A percentile compares a stretch with the other conserved stretches of the same genome.
phyloP scores from a whole-genome alignment of 1,139 yeast species.

The Saccharomyces pastorianus region DNA sequence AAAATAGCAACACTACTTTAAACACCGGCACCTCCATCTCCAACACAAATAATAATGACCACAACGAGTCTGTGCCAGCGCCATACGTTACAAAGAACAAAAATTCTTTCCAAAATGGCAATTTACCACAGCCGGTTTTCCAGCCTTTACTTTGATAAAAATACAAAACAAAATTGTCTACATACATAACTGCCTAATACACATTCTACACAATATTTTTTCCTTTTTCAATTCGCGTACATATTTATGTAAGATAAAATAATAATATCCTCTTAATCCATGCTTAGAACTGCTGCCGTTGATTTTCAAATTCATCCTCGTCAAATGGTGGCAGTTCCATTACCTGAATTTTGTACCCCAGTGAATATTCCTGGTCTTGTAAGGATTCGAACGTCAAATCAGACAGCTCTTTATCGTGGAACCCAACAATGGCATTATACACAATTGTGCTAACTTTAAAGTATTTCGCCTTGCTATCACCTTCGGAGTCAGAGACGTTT shows the following conservation, averaged over 20 bases:
- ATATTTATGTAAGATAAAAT: background rate
- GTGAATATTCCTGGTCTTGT: constrained; percentile 24
- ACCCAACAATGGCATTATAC: constrained; percentile 29
- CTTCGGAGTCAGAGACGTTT: constrained; percentile 1
- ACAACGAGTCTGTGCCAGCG: background rate
- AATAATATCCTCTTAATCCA: background rate
- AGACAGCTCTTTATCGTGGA: constrained; percentile 25
- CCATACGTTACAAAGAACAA: constrained; percentile 8
- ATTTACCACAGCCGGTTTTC: constrained; percentile 27
- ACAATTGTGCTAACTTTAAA: constrained; percentile 15
- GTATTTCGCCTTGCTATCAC: constrained; percentile 2
- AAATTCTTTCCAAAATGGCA: constrained; percentile 22
- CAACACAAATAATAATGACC: constrained; percentile 6
- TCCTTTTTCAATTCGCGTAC: background rate
- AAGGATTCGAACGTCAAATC: constrained; percentile 22
- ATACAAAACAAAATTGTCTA: background rate
- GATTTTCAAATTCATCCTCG: constrained; percentile 7
- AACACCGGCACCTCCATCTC: constrained; percentile 2
- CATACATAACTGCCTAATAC: constrained; percentile 6
- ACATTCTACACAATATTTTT: background rate
- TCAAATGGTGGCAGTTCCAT: constrained; percentile 22
- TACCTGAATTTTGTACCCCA: constrained; percentile 23
- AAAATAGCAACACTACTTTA: constrained; percentile 6
- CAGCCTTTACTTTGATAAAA: constrained; percentile 21
- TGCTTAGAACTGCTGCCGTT: constrained; percentile 1